These are phyloP conservation scores for Cicer chorassanicum DNA, from an alignment of 306 rosid genomes.

Conservation along the genomic window DNA sequence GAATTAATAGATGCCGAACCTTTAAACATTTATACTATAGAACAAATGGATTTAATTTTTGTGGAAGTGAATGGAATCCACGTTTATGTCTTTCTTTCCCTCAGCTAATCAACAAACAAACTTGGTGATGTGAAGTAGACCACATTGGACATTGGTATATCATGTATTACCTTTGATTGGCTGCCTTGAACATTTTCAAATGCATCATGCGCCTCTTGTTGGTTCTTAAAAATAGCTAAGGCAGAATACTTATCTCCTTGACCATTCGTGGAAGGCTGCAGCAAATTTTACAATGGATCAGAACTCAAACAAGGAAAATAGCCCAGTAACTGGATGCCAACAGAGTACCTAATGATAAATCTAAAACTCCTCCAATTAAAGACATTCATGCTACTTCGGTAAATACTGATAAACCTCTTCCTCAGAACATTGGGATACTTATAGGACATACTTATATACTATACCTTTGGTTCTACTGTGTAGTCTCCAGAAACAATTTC, in stretches of 20 bases:
- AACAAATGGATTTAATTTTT: conserved; percentile 11
- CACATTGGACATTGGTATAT: conserved; percentile 7
- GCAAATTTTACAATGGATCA: conserved; percentile 42
- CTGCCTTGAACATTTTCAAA: conserved; percentile 60
- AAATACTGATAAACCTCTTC: conserved; percentile 24
- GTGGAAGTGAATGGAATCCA: conserved; percentile 22
- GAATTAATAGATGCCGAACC: conserved; percentile 1
- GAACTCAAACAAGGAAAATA: conserved; percentile 35
- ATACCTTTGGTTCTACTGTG: conserved; percentile 69
- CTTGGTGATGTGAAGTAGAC: neutral
- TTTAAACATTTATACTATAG: neutral
- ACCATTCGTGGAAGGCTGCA: conserved; percentile 59
- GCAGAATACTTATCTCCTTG: conserved; percentile 64
- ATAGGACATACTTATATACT: conserved; percentile 37
- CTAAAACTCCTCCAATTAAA: conserved; percentile 12
- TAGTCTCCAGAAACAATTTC: conserved; percentile 62
- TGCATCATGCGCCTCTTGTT: conserved; percentile 65
- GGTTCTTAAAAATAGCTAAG: conserved; percentile 60
- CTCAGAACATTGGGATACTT: conserved; percentile 5
- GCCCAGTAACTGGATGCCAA: conserved; percentile 19
- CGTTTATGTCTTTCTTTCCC: neutral
- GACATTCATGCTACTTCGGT: conserved; percentile 22
- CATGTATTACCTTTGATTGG: conserved; percentile 55
- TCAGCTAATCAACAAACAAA: conserved; percentile 21
- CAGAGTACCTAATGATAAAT: conserved; percentile 26